These are phyloP conservation scores for Cardamine chenopodiifolia DNA, from an alignment of 345 rosid genomes.

Conservation along the genomic window DNA sequence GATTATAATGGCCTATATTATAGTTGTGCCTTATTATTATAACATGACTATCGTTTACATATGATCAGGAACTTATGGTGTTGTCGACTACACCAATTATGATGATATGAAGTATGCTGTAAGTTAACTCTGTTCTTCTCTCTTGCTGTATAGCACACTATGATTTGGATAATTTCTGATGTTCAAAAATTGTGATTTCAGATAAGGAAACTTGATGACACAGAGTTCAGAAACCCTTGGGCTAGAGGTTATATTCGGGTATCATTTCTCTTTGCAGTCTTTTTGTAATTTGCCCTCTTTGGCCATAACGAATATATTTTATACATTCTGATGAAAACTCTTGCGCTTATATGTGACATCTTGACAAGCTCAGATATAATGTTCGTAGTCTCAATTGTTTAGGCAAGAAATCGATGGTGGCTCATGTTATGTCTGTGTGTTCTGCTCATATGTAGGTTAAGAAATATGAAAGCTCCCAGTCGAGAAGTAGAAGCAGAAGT, in stretches of 20 bases:
- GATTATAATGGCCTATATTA: too few relatives aligned
- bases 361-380: background rate
- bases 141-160: background rate
- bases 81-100: conserved; percentile 88
- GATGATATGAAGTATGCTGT: conserved; percentile 98
- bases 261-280: too few relatives aligned
- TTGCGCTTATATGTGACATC: background rate
- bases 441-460: conserved; percentile 57
- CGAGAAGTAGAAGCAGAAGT: conserved; percentile 51
- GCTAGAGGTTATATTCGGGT: conserved; percentile 80
- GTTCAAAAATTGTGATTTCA: conserved; percentile 29
- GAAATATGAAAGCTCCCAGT: conserved; percentile 61
- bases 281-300: too few relatives aligned
- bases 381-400: background rate
- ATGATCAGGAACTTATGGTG: conserved; percentile 77
- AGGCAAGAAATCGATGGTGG: background rate
- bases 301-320: background rate
- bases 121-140: conserved; percentile 42
- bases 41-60: background rate
- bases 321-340: background rate
- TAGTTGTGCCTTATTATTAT: background rate
- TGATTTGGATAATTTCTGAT: background rate
- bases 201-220: conserved; percentile 80
- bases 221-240: conserved; percentile 89
- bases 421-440: background rate